Base-by-base conservation (phyloP, 2,329 filamentous ascomycete species). In the Stemphylium vesicarium region DNA sequence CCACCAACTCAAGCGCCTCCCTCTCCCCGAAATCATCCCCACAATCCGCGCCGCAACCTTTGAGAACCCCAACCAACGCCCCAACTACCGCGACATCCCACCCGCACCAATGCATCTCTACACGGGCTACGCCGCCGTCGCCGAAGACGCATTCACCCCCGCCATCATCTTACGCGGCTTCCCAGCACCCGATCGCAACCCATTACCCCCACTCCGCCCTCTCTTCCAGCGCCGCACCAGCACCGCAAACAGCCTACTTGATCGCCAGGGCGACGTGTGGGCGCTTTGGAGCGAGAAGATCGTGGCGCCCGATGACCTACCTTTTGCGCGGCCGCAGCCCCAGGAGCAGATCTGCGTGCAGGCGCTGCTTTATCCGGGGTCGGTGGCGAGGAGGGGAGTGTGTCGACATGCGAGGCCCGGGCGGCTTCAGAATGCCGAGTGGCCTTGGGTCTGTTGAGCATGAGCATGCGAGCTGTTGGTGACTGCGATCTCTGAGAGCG, bases 131-230 rank as follows among this genome's bases (percentile, higher is more conserved):
- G 53, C 52, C 12, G 42, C 40, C 3, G 42, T 60, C 4, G 31
- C 37, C 4, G 33, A 22, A n/a, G 57, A 64, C 20, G 39, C 33
- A 8, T 61, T 47, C 32, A 8, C 15, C 8, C 52, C 64, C 11
- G 41, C 18, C 22, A 43, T 40, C 13, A 31, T 62, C 1, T 45
- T 53, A 8, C 38, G 31, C n/a, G 62, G 58, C n/a, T 65, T 66
- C 32, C 32, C 16, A 5, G 48, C 22, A 18, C 38, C 20, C 5
- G 36, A 38, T n/a, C 3, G 4, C n/a, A 13, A 13, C 22, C 33
- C 11, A 10, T n/a, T 11, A 5, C 15, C 3, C 37, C 3, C 20
- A 20, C 20, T 20, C 3, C 56, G 15, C 20, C 38, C 7, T 20
- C 24, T 2, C 7, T 29, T 20, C 41, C 41, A 10, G 22, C 22